Evolutionary conservation across 345 rosid species (phyloP).

Genomic region (Pistacia vera): DNA sequence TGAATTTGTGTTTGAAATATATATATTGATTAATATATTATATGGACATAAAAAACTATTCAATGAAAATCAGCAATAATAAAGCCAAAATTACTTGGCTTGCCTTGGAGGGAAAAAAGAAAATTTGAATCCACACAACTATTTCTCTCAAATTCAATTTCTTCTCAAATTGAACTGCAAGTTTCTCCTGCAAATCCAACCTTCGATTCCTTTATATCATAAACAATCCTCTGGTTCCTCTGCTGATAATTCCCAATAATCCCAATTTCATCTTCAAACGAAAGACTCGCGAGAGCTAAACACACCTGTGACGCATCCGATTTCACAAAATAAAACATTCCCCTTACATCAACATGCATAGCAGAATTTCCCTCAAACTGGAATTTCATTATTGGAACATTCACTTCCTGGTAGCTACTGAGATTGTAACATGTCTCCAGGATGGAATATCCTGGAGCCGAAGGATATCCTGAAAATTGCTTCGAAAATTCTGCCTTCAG

Average conservation of each 20-base stretch:
- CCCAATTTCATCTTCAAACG: constrained; percentile 61
- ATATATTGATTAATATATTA: not conserved
- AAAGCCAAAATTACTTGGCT: constrained; percentile 5
- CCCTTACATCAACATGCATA: constrained; percentile 63
- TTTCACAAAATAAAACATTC: constrained; percentile 75
- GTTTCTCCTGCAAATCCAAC: constrained; percentile 76
- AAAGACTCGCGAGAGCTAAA: constrained; percentile 82
- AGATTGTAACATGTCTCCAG: constrained; percentile 88
- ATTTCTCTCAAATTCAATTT: not conserved
- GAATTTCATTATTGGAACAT: constrained; percentile 64
- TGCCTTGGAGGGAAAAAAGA: not conserved
- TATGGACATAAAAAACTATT: not conserved
- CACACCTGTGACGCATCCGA: constrained; percentile 80
- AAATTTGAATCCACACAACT: not conserved
- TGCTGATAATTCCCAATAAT: constrained; percentile 88
- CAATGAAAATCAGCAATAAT: not conserved
- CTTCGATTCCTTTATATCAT: constrained; percentile 67
- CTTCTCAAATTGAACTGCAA: constrained; percentile 56
- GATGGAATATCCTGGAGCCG: constrained; percentile 72
- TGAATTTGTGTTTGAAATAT: too few species aligned
- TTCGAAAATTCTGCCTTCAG: constrained; percentile 68
- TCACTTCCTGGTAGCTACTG: constrained; percentile 63
- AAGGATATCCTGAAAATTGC: constrained; percentile 66
- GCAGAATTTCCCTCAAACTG: constrained; percentile 59
- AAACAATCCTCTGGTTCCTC: constrained; percentile 80